These are phyloP conservation scores for Pichia sp. DNA, from an alignment of 1,139 yeast genomes.

Conservation along the genomic window DNA sequence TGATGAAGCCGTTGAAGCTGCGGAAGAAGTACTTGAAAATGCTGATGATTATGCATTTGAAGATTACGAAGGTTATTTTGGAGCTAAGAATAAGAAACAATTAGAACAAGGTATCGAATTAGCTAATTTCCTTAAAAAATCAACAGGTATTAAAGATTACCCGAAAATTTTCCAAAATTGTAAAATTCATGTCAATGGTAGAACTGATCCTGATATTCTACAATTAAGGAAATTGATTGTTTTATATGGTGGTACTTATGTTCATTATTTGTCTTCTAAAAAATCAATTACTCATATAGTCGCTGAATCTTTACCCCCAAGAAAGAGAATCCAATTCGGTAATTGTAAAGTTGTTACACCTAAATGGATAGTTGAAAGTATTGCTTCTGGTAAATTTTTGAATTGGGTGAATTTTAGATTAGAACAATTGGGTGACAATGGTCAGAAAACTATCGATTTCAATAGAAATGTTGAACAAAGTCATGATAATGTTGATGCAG, in stretches of 20 bases:
- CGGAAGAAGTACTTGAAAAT: slow-evolving; percentile 8
- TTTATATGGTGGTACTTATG: slow-evolving; percentile 71
- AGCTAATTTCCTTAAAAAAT: slow-evolving; percentile 41
- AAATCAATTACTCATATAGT: slow-evolving; percentile 76
- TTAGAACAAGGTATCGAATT: slow-evolving; percentile 54
- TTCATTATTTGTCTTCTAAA: slow-evolving; percentile 62
- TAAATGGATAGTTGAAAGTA: slow-evolving; percentile 69
- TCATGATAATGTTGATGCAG: slow-evolving; percentile 13
- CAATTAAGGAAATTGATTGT: slow-evolving; percentile 67
- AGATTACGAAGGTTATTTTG: slow-evolving; percentile 62
- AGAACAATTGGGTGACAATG: slow-evolving; percentile 13
- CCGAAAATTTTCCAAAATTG: slow-evolving; percentile 54
- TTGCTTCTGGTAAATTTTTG: slow-evolving; percentile 39
- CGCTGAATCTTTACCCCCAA: slow-evolving; percentile 71
- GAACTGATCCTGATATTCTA: slow-evolving; percentile 68
- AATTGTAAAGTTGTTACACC: slow-evolving; percentile 75
- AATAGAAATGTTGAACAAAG: slow-evolving; percentile 2
- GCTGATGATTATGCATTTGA: slow-evolving; percentile 53
- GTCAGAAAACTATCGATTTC: slow-evolving; percentile 8
- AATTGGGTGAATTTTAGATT: slow-evolving; percentile 69
- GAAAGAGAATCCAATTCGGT: slow-evolving; percentile 58
- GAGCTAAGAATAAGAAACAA: slow-evolving; percentile 60
- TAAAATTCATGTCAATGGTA: slow-evolving; percentile 73
- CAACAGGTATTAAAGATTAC: slow-evolving; percentile 19
- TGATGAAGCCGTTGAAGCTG: too few species aligned